Evolutionary conservation across 2,329 filamentous ascomycete genomes (phyloP), one percentile per base, ranked within the genome.

Genomic region (Juglanconis oblonga): DNA sequence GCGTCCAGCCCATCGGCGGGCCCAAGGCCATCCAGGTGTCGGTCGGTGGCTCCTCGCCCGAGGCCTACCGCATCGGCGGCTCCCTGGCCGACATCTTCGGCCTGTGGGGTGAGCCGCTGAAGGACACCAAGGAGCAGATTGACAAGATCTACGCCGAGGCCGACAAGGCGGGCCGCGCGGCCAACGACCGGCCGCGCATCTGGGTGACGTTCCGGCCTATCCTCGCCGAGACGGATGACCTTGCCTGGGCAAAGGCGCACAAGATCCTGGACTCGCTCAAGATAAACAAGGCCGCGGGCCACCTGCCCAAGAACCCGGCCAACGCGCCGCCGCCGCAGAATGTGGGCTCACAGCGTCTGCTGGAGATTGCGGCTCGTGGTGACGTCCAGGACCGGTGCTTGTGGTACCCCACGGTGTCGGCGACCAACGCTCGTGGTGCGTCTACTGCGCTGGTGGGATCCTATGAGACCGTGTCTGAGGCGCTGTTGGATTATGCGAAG

Each of bases 141-240:
- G 81, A 85, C 63, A 77, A 79, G 24, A 82, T 87, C 67, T 85
- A 85, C 63, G 81, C 78, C 3, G 84, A 82, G 65, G 80, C 84
- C 0, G 81, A 76, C n/a, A 81, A 80, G 64, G 83, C 83, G 1
- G 84, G 84, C 0, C 78, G 84, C 1, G 54, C 71, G 13, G 58
- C 64, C 1, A 68, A 62, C 0, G 83, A 87, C 63, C 72, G 79
- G 0, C 84, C 84, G 6, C 73, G 82, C 4, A 87, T 87, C 66
- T 87, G 84, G 84, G 84, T 87, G 1, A 86, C 84, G 0, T 87
- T 87, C 77, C 77, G 84, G 2, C 84, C 84, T 3, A 87, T 87
- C 61, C 66, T 80, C 0, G 84, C 84, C 0, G 83, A 86, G 71
- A 87, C 84, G 0, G 84, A 87, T 13, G 84, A 86, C 24, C 75